Evolutionary conservation across 495 filamentous ascomycete species (phyloP), one percentile per base, ranked within the genome.

Genomic region (Penicillium ucsense): DNA sequence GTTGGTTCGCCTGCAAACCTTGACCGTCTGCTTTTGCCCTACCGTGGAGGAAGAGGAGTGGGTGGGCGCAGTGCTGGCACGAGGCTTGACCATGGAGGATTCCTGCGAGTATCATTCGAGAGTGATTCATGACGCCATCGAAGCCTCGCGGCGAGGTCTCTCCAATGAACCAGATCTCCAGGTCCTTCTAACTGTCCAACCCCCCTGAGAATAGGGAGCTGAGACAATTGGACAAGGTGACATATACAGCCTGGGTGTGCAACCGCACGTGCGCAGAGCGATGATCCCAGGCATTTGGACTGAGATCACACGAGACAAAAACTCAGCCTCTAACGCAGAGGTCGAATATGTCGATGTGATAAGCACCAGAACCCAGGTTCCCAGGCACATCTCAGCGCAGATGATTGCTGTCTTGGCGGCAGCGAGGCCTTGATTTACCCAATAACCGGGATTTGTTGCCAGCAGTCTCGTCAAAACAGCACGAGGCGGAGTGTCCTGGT

Each of bases 21-120:
- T 48, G 33, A 8, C 6, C n/a, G 5, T 48, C 9, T 35, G 31
- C 3, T 48, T 41, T 7, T 41, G 46, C 30, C 46, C 28, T 8
- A 48, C 46, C 27, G 30, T 48, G 31, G 46, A 37, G 12, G 34
- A 48, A 29, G 46, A 41, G 31, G 33, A 41, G 11, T 48, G 46
- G 46, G 12, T 48, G 5, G 42, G 33, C 8, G 36, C 43, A 31
- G 43, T 46, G 9, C 12, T 46, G 43, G 32, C 43, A 12, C 34
- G 43, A 8, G 43, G 43, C 5, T 46, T 46, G 28, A 46, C 43
- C 29, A 46, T 28, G 33, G 43, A 46, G 35, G 43, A 37, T 3
- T 46, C 43, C 2, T 36, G 43, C 38, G 43, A 46, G 38, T 46
- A 46, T 10, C 34, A 46, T 37, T 35, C 31, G 5, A 36, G 10